These are phyloP conservation scores for Aphanoascus verrucosus DNA, from an alignment of 2,329 filamentous ascomycete species.

Conservation along the genomic window DNA sequence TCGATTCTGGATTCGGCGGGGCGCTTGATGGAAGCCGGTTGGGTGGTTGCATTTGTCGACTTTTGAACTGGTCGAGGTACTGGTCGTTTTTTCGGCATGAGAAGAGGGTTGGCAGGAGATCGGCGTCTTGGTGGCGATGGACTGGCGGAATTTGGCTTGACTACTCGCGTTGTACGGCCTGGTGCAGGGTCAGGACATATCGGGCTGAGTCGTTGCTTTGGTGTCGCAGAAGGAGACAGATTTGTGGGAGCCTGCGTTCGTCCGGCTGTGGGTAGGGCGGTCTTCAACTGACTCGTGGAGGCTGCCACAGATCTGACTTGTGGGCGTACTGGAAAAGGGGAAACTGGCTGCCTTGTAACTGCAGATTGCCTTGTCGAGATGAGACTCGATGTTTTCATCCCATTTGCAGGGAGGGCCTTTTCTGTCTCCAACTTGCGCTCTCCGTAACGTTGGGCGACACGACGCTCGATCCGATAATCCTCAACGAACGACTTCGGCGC, in stretches of 20 bases:
- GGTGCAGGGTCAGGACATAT: not conserved
- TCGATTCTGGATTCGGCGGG: not conserved
- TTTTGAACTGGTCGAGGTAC: not conserved
- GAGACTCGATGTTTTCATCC: not conserved
- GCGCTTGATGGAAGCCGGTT: not conserved
- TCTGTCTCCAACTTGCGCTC: not conserved
- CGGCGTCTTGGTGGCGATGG: not conserved
- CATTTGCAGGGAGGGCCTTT: not conserved
- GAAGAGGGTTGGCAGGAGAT: slow-evolving; percentile 6
- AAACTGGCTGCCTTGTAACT: not conserved
- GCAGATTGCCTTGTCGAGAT: not conserved
- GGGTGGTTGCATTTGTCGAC: not conserved
- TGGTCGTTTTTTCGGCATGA: slow-evolving; percentile 4
- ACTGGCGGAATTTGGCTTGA: not conserved
- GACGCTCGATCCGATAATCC: slow-evolving; percentile 23
- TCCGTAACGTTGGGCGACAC: not conserved
- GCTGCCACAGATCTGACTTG: not conserved
- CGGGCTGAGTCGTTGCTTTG: not conserved
- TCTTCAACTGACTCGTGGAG: not conserved
- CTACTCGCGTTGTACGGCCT: not conserved
- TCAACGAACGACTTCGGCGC: slow-evolving; percentile 36
- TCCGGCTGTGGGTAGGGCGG: not conserved
- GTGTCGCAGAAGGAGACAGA: not conserved
- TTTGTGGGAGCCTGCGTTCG: not conserved
- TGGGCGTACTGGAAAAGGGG: not conserved